phyloP scores from a whole-genome alignment of 2,329 filamentous ascomycete species.

The Trichoderma gracile region DNA sequence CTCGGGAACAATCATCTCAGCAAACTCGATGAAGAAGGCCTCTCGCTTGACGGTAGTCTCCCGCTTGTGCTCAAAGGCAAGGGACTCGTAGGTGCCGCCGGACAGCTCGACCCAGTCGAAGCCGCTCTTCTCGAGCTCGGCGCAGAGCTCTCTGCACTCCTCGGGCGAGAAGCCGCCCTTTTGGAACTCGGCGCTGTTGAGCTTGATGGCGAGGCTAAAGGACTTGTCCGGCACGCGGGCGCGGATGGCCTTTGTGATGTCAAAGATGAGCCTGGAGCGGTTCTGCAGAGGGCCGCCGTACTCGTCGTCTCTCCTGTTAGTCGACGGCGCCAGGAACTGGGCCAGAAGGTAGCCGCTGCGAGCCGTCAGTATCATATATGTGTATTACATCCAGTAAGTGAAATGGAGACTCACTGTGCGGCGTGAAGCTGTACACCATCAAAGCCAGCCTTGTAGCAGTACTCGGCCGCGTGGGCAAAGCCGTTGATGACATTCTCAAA shows the following conservation, averaged over 20 bases:
- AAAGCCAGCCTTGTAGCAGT: conserved; percentile 62
- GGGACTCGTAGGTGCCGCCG: conserved; percentile 60
- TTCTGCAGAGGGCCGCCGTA: conserved; percentile 50
- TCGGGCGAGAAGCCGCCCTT: conserved; percentile 53
- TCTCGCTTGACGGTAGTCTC: conserved; percentile 58
- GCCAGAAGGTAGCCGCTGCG: conserved; percentile 51
- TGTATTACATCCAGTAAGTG: not conserved
- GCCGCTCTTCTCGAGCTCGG: conserved; percentile 48
- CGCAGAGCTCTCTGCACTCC: conserved; percentile 52
- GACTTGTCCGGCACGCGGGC: conserved; percentile 33
- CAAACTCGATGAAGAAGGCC: conserved; percentile 63
- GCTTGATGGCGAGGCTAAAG: conserved; percentile 56
- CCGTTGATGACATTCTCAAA: conserved; percentile 59
- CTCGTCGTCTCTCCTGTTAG: conserved; percentile 54
- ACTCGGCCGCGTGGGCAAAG: conserved; percentile 63
- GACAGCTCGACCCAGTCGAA: conserved; percentile 62
- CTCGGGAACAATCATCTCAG: conserved; percentile 50
- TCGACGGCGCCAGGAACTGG: conserved; percentile 53
- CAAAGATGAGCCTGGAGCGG: conserved; percentile 48
- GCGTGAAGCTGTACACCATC: conserved; percentile 54
- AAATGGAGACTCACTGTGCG: conserved; percentile 44
- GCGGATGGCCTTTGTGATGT: conserved; percentile 44
- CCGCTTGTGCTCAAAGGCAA: conserved; percentile 53
- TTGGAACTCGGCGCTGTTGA: conserved; percentile 59
- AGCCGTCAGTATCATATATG: not conserved